Base-by-base conservation (phyloP, 768 basidiomycete genomes). In the Hericium rajendrae region DNA sequence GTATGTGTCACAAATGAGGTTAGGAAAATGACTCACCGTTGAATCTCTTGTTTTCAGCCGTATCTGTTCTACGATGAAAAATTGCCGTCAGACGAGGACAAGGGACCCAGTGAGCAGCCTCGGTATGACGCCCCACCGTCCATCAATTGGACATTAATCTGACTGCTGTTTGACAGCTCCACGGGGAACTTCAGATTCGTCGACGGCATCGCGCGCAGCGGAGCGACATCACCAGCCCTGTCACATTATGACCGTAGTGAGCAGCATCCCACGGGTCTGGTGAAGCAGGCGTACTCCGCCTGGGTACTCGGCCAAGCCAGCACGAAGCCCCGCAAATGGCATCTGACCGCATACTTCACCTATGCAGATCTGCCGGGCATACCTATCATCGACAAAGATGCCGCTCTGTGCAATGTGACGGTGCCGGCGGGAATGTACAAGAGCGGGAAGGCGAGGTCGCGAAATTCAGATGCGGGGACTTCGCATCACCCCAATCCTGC, bases 281-380 rank as follows among this genome's bases (percentile, higher is more conserved):
- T 85, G 55, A 85, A 85, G 67, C 84, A 85, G 66, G 82, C 84
- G n/a, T 86, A 86, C 66, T 85, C 83, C 16, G 83, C 81, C 22
- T 83, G 78, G 76, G 80, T 85, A 13, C 65, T 72, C 22, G 70
- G 74, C 46, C 68, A 74, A 54, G 73, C 74, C 20, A 74, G 74
- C 56, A 68, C 73, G 6, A 73, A 69, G 59, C 79, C 80, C 50
- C 75, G 79, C 64, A 85, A 85, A 69, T 85, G 82, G 82, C 85
- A 85, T 67, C 71, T 85, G 57, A 84, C 83, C 51, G 70, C 71
- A 39, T 76, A 73, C 59, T 73, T 74, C 67, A 73, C 69, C 28
- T 73, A 74, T 61, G 67, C 68, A 10, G 75, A 76, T 62, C 64
- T 72, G 26, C 66, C 66, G 39, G 66, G 60, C 56, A 71, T 74